A percentile compares a stretch with the other conserved stretches of the same genome.
Conservation (phyloP, 108 stramenopile species). For the Skeletonema grethae region DNA sequence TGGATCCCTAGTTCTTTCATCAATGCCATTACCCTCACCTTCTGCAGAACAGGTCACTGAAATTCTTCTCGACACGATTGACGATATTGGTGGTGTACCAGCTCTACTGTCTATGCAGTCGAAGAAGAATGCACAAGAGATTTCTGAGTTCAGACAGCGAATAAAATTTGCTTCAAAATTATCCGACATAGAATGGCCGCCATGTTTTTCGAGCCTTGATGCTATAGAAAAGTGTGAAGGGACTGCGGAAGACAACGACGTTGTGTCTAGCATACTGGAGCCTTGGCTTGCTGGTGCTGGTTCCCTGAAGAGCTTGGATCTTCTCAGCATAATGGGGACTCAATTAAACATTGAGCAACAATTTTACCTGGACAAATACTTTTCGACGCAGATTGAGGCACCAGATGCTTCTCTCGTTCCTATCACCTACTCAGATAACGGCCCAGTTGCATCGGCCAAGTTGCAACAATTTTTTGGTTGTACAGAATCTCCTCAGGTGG, state of each 20-base stretch:
- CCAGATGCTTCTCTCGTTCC: constrained; percentile 62
- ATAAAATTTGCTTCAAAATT: constrained; percentile 37
- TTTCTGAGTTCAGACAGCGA: constrained; percentile 45
- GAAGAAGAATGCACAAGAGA: constrained; percentile 23
- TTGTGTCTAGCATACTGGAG: constrained; percentile 47
- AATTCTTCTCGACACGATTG: constrained; percentile 53
- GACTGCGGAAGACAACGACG: constrained; percentile 20
- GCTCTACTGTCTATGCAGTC: constrained; percentile 46
- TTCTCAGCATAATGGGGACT: constrained; percentile 37
- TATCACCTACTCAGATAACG: constrained; percentile 42
- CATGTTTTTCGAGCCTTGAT: constrained; percentile 47
- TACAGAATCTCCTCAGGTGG: constrained; percentile 40
- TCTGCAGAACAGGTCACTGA: constrained; percentile 43
- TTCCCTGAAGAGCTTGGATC: constrained; percentile 54
- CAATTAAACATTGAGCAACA: constrained; percentile 37
- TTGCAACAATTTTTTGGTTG: constrained; percentile 74
- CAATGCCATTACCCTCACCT: constrained; percentile 52
- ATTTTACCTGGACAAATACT: constrained; percentile 26
- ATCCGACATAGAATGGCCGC: constrained; percentile 38
- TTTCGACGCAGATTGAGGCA: constrained; percentile 46
- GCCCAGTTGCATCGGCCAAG: constrained; percentile 56
- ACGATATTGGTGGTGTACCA: constrained; percentile 49
- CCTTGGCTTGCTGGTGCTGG: constrained; percentile 53
- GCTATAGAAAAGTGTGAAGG: constrained; percentile 25
- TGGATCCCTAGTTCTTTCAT: constrained; percentile 56